These are phyloP conservation scores for Cladosporium sp. DNA, from an alignment of 2,329 filamentous ascomycete species.

Conservation along the genomic window DNA sequence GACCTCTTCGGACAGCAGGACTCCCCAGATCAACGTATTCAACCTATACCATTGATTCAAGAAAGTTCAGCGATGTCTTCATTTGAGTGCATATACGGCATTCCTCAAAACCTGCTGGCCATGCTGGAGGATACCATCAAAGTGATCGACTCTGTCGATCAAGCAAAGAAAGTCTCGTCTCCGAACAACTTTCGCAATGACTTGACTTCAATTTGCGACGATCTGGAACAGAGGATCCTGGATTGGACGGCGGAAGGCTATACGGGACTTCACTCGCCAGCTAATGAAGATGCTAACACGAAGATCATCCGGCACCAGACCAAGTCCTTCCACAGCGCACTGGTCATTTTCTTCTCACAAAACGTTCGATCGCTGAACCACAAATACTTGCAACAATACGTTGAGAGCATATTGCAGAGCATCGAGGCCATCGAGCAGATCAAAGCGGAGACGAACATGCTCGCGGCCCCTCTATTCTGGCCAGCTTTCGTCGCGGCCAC, in stretches of 20 bases:
- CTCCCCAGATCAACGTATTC: not conserved
- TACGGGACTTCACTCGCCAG: not conserved
- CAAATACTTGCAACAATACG: not conserved
- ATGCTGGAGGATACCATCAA: not conserved
- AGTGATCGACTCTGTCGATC: not conserved
- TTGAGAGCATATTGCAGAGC: not conserved
- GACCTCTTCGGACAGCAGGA: not conserved
- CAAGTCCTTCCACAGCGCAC: not conserved
- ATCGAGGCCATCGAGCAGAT: constrained; percentile 6
- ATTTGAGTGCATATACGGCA: constrained; percentile 3
- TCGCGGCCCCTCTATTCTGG: constrained; percentile 4
- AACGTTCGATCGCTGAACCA: not conserved
- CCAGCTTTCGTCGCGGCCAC: constrained; percentile 3
- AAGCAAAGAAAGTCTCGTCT: not conserved
- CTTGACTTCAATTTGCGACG: not conserved
- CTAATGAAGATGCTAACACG: not conserved
- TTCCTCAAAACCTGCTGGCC: not conserved
- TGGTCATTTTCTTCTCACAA: constrained; percentile 4
- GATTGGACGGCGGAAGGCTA: not conserved
- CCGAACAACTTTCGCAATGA: not conserved
- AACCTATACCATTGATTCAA: not conserved
- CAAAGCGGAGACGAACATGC: constrained; percentile 6
- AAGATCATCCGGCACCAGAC: constrained; percentile 1
- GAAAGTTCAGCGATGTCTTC: not conserved
- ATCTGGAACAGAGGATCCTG: not conserved